Conservation (phyloP, 2,329 filamentous ascomycete species). For the Microdochium paspali region DNA sequence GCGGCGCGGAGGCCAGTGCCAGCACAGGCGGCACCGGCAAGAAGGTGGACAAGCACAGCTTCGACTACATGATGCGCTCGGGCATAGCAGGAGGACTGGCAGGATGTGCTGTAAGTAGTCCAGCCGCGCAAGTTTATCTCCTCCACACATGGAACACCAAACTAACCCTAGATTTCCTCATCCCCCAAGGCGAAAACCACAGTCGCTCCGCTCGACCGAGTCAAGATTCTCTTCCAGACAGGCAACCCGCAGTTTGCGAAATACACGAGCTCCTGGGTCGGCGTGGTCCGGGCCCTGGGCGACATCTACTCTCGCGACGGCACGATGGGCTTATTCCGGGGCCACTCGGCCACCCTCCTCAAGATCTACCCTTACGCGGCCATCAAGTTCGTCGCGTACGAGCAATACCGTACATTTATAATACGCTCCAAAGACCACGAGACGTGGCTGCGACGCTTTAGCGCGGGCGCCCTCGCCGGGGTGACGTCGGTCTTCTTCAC, state of each 20-base stretch:
- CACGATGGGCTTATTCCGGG: constrained; percentile 70
- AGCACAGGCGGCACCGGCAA: constrained; percentile 35
- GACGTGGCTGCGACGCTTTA: constrained; percentile 66
- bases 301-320: constrained; percentile 77
- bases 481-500: constrained; percentile 92
- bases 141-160: background rate
- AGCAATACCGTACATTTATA: constrained; percentile 76
- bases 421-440: constrained; percentile 68
- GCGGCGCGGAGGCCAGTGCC: constrained; percentile 40
- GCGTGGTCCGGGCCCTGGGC: constrained; percentile 70
- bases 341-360: constrained; percentile 87
- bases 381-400: constrained; percentile 96
- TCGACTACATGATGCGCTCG: constrained; percentile 77
- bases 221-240: constrained; percentile 97
- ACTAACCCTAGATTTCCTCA: constrained; percentile 4
- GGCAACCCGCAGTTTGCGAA: constrained; percentile 90
- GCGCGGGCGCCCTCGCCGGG: constrained; percentile 68
- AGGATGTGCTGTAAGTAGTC: constrained; percentile 70
- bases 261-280: constrained; percentile 83
- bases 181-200: constrained; percentile 74
- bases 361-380: constrained; percentile 96
- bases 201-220: constrained; percentile 89
- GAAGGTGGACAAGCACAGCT: constrained; percentile 58
- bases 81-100: constrained; percentile 83
- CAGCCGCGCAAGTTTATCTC: no score